A percentile compares a stretch with the other conserved stretches of the same genome.
Conservation (phyloP, 345 rosid species). For the Brassica incana region DNA sequence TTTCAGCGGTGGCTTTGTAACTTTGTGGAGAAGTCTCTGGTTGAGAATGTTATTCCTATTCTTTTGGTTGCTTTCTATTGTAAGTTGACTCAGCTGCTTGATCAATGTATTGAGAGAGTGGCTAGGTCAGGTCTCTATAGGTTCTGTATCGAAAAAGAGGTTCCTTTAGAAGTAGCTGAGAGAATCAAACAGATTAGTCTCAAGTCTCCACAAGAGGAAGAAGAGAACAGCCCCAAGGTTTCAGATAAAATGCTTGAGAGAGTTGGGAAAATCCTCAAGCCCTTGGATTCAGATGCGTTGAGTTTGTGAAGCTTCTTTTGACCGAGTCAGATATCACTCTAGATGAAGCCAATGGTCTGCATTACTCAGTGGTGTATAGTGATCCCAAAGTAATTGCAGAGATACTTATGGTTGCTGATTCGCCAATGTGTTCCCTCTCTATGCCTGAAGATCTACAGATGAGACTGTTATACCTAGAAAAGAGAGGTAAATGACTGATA, state of each 20-base stretch:
- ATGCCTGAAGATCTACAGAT: conserved; percentile 78
- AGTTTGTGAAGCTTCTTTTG: conserved; percentile 83
- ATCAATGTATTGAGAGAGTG: conserved; percentile 76
- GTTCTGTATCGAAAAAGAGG: conserved; percentile 73
- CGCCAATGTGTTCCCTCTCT: conserved; percentile 48
- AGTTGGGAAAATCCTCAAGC: conserved; percentile 74
- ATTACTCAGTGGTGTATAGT: conserved; percentile 88
- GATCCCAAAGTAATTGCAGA: conserved; percentile 86
- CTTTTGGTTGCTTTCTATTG: conserved; percentile 83
- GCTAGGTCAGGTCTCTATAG: conserved; percentile 77
- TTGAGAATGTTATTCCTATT: conserved; percentile 84
- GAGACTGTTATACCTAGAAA: conserved; percentile 87
- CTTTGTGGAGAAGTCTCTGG: conserved; percentile 73
- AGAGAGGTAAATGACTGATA: conserved; percentile 61
- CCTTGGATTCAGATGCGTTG: conserved; percentile 93
- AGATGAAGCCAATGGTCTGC: conserved; percentile 83
- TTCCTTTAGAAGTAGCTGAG: conserved; percentile 67
- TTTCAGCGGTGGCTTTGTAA: conserved; percentile 83
- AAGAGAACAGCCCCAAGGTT: conserved; percentile 15
- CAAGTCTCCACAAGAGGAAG: conserved; percentile 45
- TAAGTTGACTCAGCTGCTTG: conserved; percentile 61
- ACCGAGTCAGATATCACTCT: conserved; percentile 74
- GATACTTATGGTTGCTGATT: conserved; percentile 64
- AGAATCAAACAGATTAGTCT: conserved; percentile 50
- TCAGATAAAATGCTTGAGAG: conserved; percentile 63